Evolutionary conservation across 805 yeast species (phyloP), one percentile per base, ranked within the genome.

Genomic region (Cyberlindnera petersonii): DNA sequence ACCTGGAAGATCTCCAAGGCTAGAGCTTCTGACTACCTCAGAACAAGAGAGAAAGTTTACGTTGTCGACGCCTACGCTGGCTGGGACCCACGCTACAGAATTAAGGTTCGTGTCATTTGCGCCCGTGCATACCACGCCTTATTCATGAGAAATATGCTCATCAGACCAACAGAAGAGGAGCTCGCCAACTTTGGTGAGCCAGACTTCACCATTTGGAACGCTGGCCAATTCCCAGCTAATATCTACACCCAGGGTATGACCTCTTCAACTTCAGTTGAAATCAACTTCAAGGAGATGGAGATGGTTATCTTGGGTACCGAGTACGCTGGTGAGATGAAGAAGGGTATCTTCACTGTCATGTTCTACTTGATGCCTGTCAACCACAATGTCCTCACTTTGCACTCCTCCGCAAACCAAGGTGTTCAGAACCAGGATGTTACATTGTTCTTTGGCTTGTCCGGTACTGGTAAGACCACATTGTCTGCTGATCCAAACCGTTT

Each of bases 241-340:
- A 81, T 86, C 43, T 86, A 80, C 75, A 91, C 98, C 43, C 82
- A 86, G 63, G 97, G 97, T 62, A 91, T 91, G 98, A 86, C 97
- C 43, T 89, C 97, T 24, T 70, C 89, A 48, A 88, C 98, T 33
- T 85, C 96, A 35, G 95, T 91, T 49, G 97, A 88, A 69, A 88
- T 91, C 61, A 91, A 91, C 71, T 91, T 91, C 76, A 85, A 88
- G 71, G 87, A 78, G 53, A 89, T 89, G 96, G 98, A 93, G 72
- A 91, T 93, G 98, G 88, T 91, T 49, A 93, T 91, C 59, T 75
- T 93, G 56, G 98, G 98, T 68, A 91, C 98, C 31, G 98, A 91
- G 73, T 91, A 91, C 61, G 98, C 98, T 39, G 98, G 98, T 59
- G 98, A 91, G 74, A 91, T 91, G 98, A 91, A 91, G 75, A 91